Percentiles rank a stretch among this genome's conserved stretches.
phyloP scores from a whole-genome alignment of 2,329 filamentous ascomycete species.

The Pestalotiopsis sp. region DNA sequence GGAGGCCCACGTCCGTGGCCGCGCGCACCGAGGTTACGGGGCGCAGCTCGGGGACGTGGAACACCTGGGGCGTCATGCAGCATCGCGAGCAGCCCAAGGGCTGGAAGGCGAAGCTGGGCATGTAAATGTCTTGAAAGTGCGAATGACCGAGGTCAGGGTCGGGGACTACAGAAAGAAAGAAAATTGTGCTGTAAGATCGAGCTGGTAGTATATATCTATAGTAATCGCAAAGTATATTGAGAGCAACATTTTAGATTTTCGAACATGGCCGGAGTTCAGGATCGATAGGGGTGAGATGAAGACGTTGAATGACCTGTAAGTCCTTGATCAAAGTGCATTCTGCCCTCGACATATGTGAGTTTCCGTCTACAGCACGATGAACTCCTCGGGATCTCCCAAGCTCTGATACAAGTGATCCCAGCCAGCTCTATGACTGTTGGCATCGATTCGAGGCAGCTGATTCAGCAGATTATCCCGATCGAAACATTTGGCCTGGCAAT shows the following conservation, averaged over 20 bases:
- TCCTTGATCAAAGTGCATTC: no score
- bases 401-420: background rate
- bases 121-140: background rate
- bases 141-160: background rate
- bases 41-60: constrained; percentile 15
- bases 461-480: background rate
- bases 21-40: constrained; percentile 9
- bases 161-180: background rate
- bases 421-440: background rate
- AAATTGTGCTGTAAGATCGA: background rate
- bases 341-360: background rate
- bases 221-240: background rate
- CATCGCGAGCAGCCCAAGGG: constrained; percentile 12
- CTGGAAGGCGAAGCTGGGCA: constrained; percentile 13
- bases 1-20: background rate
- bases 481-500: background rate
- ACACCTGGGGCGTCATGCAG: constrained; percentile 18
- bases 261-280: no score
- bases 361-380: background rate
- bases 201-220: background rate
- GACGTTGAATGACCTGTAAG: no score
- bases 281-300: no score
- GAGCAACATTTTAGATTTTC: background rate
- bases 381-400: background rate
- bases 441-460: background rate